Percentiles rank a stretch among this genome's conserved stretches.
These are phyloP conservation scores for Ogataea ramenticola DNA, from an alignment of 805 yeast genomes.

Conservation along the genomic window DNA sequence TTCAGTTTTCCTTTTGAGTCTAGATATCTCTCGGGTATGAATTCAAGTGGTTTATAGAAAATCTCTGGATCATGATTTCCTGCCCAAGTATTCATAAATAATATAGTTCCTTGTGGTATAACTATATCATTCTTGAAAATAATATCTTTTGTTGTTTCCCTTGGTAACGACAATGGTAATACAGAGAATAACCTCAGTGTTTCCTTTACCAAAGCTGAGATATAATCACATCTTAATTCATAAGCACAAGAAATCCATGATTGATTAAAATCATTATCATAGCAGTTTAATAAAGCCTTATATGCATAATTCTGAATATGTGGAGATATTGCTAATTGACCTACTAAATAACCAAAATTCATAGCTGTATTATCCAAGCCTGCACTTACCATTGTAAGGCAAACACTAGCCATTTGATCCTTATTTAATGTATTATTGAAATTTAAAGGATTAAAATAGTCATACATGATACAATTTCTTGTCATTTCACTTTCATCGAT, in stretches of 20 bases:
- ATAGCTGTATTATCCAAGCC: slow-evolving; percentile 70
- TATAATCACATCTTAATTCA: slow-evolving; percentile 40
- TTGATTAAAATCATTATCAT: slow-evolving; percentile 17
- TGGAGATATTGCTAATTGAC: slow-evolving; percentile 43
- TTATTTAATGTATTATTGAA: too few species aligned
- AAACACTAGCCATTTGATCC: slow-evolving; percentile 39
- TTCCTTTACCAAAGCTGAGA: slow-evolving; percentile 55
- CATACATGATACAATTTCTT: slow-evolving; percentile 19
- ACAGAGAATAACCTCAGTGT: slow-evolving; percentile 58
- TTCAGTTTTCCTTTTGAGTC: slow-evolving; percentile 9
- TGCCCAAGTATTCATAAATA: slow-evolving; percentile 63
- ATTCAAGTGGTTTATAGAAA: slow-evolving; percentile 38
- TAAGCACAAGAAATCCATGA: slow-evolving; percentile 25
- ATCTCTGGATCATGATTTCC: slow-evolving; percentile 54
- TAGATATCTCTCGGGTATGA: slow-evolving; percentile 49
- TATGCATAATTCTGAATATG: slow-evolving; percentile 37
- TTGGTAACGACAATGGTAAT: slow-evolving; percentile 59
- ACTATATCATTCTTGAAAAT: slow-evolving; percentile 25
- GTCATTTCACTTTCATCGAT: slow-evolving; percentile 3
- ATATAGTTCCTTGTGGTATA: slow-evolving; percentile 49
- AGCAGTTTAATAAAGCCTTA: slow-evolving; percentile 23
- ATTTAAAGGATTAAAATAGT: slow-evolving; percentile 15
- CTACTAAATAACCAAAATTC: slow-evolving; percentile 52
- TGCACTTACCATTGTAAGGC: slow-evolving; percentile 73
- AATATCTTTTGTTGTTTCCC: slow-evolving; percentile 50